Evolutionary conservation across 768 basidiomycete genomes (phyloP), one percentile per base, ranked within the genome.

Genomic region (Russula foetens): DNA sequence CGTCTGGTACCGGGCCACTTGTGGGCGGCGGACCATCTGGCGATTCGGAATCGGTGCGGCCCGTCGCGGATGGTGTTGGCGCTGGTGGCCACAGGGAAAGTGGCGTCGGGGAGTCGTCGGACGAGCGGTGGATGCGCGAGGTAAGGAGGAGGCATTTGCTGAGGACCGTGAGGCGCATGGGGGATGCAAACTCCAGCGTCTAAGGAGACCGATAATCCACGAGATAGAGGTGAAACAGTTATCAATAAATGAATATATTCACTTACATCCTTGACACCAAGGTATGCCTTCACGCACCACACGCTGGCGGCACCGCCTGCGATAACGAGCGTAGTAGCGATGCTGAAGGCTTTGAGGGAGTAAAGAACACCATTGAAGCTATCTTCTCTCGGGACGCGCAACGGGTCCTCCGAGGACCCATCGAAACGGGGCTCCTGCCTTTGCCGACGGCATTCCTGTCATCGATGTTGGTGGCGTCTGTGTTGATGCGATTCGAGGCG

Each of bases 291-390:
- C 29, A 87, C 75, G 1, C 79, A 77, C 66, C 74, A 77, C 3
- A 82, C 71, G 5, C 80, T 69, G 0, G 69, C 72, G 6, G 75
- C 69, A 0, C 80, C 85, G 26, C 79, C 74, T 3, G 76, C 70
- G 0, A 77, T 66, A 26, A 88, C 86, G 35, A 86, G 67, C 11
- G 79, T 67, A 0, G 88, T 89, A 4, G 88, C 85, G 44, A 88
- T 77, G 3, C 78, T 74, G 43, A 90, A 83, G 0, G 87, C 88
- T 64, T 85, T 86, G 5, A 80, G 73, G 1, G 81, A 79, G 63
- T 83, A 78, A 2, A 86, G 58, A 0, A 79, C 79, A 0, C 76
- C 80, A 47, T 81, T 81, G 65, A 79, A 78, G 39, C 73, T 69
- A 59, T 76, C 75, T 6, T 65, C 67, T 31, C 23, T 45, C 35